Evolutionary conservation across 352 stramenopile species (phyloP).

Genomic region (Pythium graminicola): DNA sequence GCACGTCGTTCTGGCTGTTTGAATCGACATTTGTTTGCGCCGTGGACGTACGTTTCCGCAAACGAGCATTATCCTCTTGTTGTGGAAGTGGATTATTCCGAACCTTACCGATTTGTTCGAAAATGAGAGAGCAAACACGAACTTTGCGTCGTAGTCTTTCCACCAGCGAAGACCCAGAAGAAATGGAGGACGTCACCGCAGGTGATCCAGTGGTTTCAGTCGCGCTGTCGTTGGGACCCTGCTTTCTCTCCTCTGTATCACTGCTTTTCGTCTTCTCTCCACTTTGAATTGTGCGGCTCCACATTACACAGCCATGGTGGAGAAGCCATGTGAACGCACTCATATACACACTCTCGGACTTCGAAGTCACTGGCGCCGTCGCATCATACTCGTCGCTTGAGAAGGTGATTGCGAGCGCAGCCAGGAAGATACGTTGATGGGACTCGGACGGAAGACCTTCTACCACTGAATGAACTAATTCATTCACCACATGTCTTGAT

Average conservation of each 20-base stretch:
- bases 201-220: no score
- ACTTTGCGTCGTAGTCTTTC: slow-evolving; percentile 31
- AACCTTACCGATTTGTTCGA: slow-evolving; percentile 10
- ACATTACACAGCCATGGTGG: neutral
- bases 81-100: neutral
- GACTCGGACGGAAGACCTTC: neutral
- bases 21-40: neutral
- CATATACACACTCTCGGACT: neutral
- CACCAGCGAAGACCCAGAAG: slow-evolving; percentile 17
- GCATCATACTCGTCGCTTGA: neutral
- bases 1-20: no score
- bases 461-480: neutral
- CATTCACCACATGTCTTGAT: neutral
- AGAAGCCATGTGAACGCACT: neutral
- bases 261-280: neutral
- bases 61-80: neutral
- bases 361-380: no score
- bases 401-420: neutral
- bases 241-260: neutral
- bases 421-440: neutral
- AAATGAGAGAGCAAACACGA: slow-evolving; percentile 25
- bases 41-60: neutral
- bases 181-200: neutral
- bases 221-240: no score
- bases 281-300: neutral